Evolutionary conservation across 495 filamentous ascomycete species (phyloP).

Genomic region (Daldinia grandis): DNA sequence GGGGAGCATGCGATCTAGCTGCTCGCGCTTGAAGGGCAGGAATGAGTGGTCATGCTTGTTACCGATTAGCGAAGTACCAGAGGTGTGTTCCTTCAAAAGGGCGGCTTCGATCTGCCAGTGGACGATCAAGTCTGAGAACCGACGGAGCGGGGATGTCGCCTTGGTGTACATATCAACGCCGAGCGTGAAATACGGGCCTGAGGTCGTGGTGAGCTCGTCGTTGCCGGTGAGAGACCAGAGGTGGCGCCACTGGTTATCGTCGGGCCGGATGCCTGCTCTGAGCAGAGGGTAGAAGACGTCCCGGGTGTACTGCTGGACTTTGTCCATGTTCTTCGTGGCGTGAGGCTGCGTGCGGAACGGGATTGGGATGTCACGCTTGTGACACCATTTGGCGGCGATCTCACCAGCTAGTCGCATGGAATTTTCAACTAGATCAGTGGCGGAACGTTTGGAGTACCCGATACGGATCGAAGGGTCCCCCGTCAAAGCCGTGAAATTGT

Average conservation of each 20-base stretch:
- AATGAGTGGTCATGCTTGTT: conserved; percentile 38
- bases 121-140: conserved; percentile 81
- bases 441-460: conserved; percentile 37
- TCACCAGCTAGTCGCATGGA: conserved; percentile 84
- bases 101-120: conserved; percentile 94
- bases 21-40: conserved; percentile 69
- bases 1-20: conserved; percentile 64
- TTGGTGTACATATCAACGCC: conserved; percentile 78
- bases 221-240: conserved; percentile 65
- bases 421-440: conserved; percentile 49
- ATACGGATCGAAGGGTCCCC: conserved; percentile 55
- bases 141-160: conserved; percentile 84
- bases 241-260: conserved; percentile 67
- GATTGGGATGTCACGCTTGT: conserved; percentile 76
- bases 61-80: conserved; percentile 61
- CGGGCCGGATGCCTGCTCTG: conserved; percentile 62
- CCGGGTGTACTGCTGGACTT: conserved; percentile 57
- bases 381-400: conserved; percentile 76
- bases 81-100: conserved; percentile 71
- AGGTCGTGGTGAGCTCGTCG: conserved; percentile 57
- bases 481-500: conserved; percentile 36
- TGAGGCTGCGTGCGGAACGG: conserved; percentile 76
- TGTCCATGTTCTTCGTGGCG: conserved; percentile 57
- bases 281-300: conserved; percentile 60
- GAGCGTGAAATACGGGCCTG: conserved; percentile 65